phyloP scores from a whole-genome alignment of 1,139 yeast genomes.

The Suhomyces choctaworum region DNA sequence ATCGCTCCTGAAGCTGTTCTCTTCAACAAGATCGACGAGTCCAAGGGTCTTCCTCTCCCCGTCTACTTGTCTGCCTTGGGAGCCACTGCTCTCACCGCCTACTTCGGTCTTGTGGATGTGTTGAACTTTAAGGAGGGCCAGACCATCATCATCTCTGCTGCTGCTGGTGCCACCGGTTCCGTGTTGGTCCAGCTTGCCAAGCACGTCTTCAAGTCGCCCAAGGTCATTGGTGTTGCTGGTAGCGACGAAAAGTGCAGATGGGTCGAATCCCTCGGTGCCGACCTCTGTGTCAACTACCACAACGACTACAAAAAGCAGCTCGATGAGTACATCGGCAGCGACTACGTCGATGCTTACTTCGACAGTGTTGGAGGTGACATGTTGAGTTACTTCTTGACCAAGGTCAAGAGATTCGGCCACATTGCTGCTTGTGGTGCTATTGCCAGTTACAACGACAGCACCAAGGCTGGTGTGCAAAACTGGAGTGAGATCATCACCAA shows the following conservation, averaged over 20 bases:
- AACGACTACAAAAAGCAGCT: slow-evolving; percentile 46
- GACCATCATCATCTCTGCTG: slow-evolving; percentile 58
- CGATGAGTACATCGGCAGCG: slow-evolving; percentile 47
- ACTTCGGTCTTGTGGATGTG: slow-evolving; percentile 51
- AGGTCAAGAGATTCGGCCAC: slow-evolving; percentile 23
- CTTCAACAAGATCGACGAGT: slow-evolving; percentile 26
- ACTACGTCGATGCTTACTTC: slow-evolving; percentile 48
- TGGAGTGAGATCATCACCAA: slow-evolving; percentile 48
- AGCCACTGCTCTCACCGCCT: slow-evolving; percentile 63
- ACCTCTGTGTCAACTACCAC: slow-evolving; percentile 55
- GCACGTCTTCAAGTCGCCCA: slow-evolving; percentile 51
- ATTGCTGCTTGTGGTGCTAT: slow-evolving; percentile 33
- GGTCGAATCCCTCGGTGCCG: slow-evolving; percentile 59
- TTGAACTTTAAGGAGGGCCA: slow-evolving; percentile 40
- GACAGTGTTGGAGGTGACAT: slow-evolving; percentile 28
- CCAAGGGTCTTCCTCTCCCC: slow-evolving; percentile 26
- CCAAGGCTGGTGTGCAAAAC: slow-evolving; percentile 32
- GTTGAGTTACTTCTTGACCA: slow-evolving; percentile 20
- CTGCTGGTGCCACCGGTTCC: slow-evolving; percentile 74
- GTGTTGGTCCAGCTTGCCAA: slow-evolving; percentile 60
- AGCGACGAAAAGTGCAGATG: slow-evolving; percentile 54
- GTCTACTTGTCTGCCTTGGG: slow-evolving; percentile 43
- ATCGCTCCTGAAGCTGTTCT: slow-evolving; percentile 22
- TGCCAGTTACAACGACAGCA: slow-evolving; percentile 34
- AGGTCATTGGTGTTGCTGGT: slow-evolving; percentile 67